Conservation (phyloP, 1,284 basidiomycete genomes). For the Tetrapyrgos nigripes region DNA sequence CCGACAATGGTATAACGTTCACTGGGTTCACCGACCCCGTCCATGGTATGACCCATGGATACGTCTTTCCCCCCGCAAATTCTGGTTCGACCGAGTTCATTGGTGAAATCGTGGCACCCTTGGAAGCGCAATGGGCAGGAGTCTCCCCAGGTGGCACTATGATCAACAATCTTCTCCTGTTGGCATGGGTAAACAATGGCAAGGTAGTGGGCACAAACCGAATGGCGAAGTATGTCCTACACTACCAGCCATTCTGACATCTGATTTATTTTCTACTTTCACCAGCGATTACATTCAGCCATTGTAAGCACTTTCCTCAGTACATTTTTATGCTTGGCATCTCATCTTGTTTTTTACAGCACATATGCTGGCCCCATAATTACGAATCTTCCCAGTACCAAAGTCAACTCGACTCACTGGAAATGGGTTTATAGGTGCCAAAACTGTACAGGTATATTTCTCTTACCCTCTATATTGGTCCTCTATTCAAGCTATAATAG, state of each 20-base stretch:
- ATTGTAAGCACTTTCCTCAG: conserved; percentile 37
- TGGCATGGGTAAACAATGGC: conserved; percentile 64
- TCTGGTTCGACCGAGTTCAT: conserved; percentile 56
- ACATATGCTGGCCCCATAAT: conserved; percentile 51
- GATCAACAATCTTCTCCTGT: conserved; percentile 55
- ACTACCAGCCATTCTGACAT: conserved; percentile 7
- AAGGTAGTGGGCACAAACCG: conserved; percentile 58
- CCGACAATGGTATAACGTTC: conserved; percentile 62
- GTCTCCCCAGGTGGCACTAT: conserved; percentile 59
- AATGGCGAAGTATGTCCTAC: conserved; percentile 55
- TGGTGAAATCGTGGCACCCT: conserved; percentile 64
- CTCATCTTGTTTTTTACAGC: conserved; percentile 21
- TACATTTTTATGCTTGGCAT: neutral
- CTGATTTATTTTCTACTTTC: neutral
- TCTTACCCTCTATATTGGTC: neutral
- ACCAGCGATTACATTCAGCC: conserved; percentile 52
- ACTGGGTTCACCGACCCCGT: conserved; percentile 56
- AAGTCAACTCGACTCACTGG: conserved; percentile 60
- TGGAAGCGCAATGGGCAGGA: conserved; percentile 59
- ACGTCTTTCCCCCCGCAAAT: conserved; percentile 55
- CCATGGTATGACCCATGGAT: conserved; percentile 57
- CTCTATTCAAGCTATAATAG: conserved; percentile 24
- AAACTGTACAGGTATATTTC: conserved; percentile 51
- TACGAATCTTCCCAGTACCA: conserved; percentile 49
- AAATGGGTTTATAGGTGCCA: conserved; percentile 65